Conservation (phyloP, 2,329 filamentous ascomycete species). For the Pestalotiopsis sp. region DNA sequence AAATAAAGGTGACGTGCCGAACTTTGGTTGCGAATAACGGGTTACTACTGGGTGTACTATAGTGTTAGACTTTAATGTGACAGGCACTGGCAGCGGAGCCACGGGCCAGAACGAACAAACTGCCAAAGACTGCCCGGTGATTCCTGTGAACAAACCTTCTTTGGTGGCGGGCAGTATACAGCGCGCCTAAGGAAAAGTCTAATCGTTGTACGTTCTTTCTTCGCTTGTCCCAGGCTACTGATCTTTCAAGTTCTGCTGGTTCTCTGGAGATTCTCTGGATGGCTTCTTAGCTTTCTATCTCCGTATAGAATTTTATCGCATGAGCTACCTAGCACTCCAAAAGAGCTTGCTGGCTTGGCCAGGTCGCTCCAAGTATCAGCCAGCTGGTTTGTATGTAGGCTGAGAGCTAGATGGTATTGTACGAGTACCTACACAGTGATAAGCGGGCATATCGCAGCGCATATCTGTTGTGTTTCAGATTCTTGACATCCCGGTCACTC, state of each 20-base stretch:
- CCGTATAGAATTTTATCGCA: neutral
- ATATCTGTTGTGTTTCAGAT: conserved; percentile 2
- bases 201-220: too few relatives aligned
- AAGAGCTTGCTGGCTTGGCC: neutral
- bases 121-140: neutral
- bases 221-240: too few relatives aligned
- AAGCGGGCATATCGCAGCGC: conserved; percentile 6
- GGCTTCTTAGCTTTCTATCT: neutral
- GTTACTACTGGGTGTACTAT: neutral
- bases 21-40: neutral
- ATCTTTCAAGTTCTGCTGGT: neutral
- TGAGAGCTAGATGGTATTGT: neutral
- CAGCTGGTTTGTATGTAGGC: neutral
- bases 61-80: neutral
- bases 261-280: neutral
- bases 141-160: neutral
- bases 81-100: neutral
- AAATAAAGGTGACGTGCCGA: neutral
- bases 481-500: neutral
- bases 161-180: neutral
- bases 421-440: neutral
- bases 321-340: neutral
- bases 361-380: neutral
- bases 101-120: neutral
- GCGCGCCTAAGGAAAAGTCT: too few relatives aligned